Base-by-base conservation (phyloP, 148 eudicot species). In the Agrostemma githago region DNA sequence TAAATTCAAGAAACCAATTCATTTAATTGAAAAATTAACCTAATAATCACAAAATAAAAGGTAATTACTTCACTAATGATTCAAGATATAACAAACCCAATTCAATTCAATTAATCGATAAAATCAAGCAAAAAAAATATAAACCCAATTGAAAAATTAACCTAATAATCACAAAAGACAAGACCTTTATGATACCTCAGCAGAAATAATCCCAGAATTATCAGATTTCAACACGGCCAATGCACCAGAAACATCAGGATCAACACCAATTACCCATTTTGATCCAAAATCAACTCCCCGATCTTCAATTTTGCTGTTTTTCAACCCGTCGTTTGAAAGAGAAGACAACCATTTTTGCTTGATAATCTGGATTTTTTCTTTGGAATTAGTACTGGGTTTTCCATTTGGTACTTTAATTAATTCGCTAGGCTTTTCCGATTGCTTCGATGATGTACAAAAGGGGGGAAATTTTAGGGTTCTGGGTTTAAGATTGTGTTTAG, bases 171-270 rank as follows among this genome's bases (percentile, higher is more conserved):
- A 59, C 4, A 51, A 60, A 60, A 60, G 38, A 60, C 20, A 17
- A 10, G 26, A 4, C 3, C 53, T 62, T 73, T 26, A 44, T 41
- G 19, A 53, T 70, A 90, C 96, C 96, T 89, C 83, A 38, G 89
- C 83, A 63, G 88, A 83, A 65, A 26, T 66, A 72, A 64, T 73
- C 9, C 84, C 83, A 38, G 59, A 77, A 64, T 60, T 39, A 72
- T 88, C 86, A 3, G 83, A 79, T 79, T 83, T 89, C 60, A 93
- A 70, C 15, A 93, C 81, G 6, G 98, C 95, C 44, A 93, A 74
- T 0, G 98, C 98, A 17, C 98, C 98, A 51, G 89, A 84, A 62
- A 84, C 79, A 88, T 93, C 98, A n/a, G 97, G 98, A 81, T 93
- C 98, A 46, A 93, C 78, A 4, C 98, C 98, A 73, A 93, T 82